Conservation (phyloP, 2,329 filamentous ascomycete genomes). For the Mariannaea sp. region DNA sequence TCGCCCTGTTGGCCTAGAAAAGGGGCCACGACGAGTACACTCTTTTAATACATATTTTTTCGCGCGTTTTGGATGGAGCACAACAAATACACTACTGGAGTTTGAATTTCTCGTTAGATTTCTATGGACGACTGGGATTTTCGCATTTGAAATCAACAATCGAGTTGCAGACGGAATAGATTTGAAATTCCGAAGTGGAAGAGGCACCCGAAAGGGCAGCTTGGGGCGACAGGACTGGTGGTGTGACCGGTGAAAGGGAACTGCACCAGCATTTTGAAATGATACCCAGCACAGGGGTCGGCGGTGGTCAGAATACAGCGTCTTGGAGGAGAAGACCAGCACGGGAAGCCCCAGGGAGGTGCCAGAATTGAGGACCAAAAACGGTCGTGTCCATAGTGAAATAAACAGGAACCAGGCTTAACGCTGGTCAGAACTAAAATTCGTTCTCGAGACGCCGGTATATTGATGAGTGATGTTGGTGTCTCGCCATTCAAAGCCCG, state of each 20-base stretch:
- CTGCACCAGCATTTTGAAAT: slow-evolving; percentile 16
- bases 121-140: slow-evolving; percentile 18
- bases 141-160: slow-evolving; percentile 16
- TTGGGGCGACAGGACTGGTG: slow-evolving; percentile 17
- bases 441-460: too few relatives aligned
- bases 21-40: slow-evolving; percentile 27
- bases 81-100: slow-evolving; percentile 17
- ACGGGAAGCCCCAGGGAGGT: not conserved
- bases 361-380: not conserved
- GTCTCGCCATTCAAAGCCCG: too few relatives aligned
- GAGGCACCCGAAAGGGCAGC: not conserved
- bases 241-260: slow-evolving; percentile 19
- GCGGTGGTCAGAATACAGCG: slow-evolving; percentile 4
- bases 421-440: not conserved
- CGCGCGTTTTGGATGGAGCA: slow-evolving; percentile 11
- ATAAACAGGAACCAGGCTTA: slow-evolving; percentile 1
- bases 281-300: slow-evolving; percentile 30
- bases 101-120: slow-evolving; percentile 14
- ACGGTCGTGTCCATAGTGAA: slow-evolving; percentile 5
- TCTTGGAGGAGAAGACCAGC: not conserved
- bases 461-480: too few relatives aligned
- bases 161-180: slow-evolving; percentile 10
- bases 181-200: slow-evolving; percentile 17
- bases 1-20: slow-evolving; percentile 32
- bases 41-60: slow-evolving; percentile 36